Conservation (phyloP, 2,329 filamentous ascomycete species). For the Didymella lethalis region DNA sequence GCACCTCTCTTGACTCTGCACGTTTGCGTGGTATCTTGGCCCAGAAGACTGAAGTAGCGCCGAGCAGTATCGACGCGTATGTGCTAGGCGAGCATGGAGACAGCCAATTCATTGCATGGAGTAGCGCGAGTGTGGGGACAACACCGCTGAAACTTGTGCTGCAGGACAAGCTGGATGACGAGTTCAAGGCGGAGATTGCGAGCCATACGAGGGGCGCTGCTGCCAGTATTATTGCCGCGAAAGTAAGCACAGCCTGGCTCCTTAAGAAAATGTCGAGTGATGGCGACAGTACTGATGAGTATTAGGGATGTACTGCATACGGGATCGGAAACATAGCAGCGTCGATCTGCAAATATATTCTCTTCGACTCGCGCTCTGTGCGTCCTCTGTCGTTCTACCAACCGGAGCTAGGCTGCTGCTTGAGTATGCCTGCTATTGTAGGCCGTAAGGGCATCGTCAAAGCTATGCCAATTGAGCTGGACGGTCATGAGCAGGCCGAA, state of each 20-base stretch:
- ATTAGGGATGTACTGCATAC: conserved; percentile 57
- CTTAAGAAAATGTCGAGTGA: not conserved
- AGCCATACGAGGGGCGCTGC: conserved; percentile 58
- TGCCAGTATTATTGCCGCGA: conserved; percentile 58
- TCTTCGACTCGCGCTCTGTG: conserved; percentile 58
- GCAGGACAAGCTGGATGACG: conserved; percentile 30
- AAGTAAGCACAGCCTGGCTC: conserved; percentile 32
- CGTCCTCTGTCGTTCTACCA: conserved; percentile 61
- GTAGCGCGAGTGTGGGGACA: conserved; percentile 54
- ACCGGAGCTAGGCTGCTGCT: conserved; percentile 57
- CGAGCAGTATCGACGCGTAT: conserved; percentile 54
- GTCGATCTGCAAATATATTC: conserved; percentile 60
- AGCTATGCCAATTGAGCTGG: conserved; percentile 47
- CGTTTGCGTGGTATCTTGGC: conserved; percentile 58
- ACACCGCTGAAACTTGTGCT: conserved; percentile 51
- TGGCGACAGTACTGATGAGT: not conserved
- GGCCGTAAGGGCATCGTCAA: conserved; percentile 58
- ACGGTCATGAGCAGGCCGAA: conserved; percentile 44
- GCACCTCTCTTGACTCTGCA: conserved; percentile 63
- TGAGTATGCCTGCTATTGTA: conserved; percentile 60
- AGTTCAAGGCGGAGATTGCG: conserved; percentile 50
- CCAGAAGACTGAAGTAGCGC: conserved; percentile 48
- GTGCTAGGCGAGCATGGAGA: conserved; percentile 61
- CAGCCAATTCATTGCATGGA: conserved; percentile 59
- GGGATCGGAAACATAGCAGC: conserved; percentile 60